Evolutionary conservation across 2,329 filamentous ascomycete genomes (phyloP).

Genomic region (Rasamsonia emersonii): DNA sequence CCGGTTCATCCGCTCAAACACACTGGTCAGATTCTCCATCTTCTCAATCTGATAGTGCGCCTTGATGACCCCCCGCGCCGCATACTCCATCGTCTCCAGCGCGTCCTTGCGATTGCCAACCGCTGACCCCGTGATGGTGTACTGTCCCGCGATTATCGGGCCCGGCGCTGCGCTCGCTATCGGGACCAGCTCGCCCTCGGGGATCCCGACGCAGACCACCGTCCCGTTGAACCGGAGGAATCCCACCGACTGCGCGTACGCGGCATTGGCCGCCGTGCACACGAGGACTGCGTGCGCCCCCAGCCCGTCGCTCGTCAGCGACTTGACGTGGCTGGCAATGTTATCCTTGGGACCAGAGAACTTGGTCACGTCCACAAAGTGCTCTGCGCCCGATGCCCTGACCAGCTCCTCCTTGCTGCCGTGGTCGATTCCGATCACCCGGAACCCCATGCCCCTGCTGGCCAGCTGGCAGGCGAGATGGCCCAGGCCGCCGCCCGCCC

Average conservation of each 20-base stretch:
- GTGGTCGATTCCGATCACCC: slow-evolving; percentile 59
- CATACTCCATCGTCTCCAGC: slow-evolving; percentile 41
- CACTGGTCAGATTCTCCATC: slow-evolving; percentile 38
- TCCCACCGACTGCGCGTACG: slow-evolving; percentile 41
- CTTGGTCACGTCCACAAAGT: slow-evolving; percentile 55
- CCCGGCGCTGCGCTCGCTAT: slow-evolving; percentile 39
- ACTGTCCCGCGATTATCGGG: slow-evolving; percentile 33
- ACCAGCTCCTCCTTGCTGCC: slow-evolving; percentile 52
- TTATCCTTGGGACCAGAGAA: slow-evolving; percentile 38
- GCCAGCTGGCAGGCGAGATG: slow-evolving; percentile 57
- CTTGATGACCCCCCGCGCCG: slow-evolving; percentile 40
- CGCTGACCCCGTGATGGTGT: slow-evolving; percentile 41
- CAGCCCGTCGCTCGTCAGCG: slow-evolving; percentile 44
- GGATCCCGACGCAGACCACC: slow-evolving; percentile 45
- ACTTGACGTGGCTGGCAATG: slow-evolving; percentile 48
- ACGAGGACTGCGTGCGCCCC: slow-evolving; percentile 56
- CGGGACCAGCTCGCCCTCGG: slow-evolving; percentile 36
- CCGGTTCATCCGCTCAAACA: slow-evolving; percentile 39
- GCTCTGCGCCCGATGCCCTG: slow-evolving; percentile 54
- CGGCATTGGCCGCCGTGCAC: slow-evolving; percentile 42
- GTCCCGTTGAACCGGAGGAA: slow-evolving; percentile 44
- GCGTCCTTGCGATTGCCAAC: slow-evolving; percentile 46
- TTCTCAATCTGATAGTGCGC: slow-evolving; percentile 38
- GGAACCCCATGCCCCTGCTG: slow-evolving; percentile 50
- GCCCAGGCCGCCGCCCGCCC: slow-evolving; percentile 56